These are phyloP conservation scores for Wickerhamomyces sp. DNA, from an alignment of 1,139 yeast species.

Conservation along the genomic window DNA sequence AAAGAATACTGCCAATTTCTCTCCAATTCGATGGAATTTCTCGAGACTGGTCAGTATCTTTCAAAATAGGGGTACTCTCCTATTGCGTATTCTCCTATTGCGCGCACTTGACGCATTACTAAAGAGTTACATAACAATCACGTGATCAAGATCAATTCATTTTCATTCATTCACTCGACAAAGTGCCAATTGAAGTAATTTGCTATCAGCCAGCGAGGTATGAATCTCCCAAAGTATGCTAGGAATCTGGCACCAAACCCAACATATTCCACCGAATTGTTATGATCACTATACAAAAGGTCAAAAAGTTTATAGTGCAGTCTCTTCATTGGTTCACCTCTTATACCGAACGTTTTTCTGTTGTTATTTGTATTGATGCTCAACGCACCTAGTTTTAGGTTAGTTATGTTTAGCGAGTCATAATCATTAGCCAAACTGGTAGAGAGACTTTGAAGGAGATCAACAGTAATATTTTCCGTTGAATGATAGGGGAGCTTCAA, in stretches of 20 bases:
- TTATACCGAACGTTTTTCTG: slow-evolving; percentile 29
- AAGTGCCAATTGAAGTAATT: slow-evolving; percentile 14
- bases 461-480: slow-evolving; percentile 41
- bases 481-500: slow-evolving; percentile 45
- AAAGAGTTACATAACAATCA: not conserved
- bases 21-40: too few relatives aligned
- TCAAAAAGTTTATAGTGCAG: slow-evolving; percentile 54
- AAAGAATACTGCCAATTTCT: too few relatives aligned
- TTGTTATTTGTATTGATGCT: slow-evolving; percentile 31
- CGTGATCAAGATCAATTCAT: not conserved
- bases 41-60: too few relatives aligned
- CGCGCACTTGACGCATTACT: too few relatives aligned
- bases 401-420: slow-evolving; percentile 30
- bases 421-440: slow-evolving; percentile 35
- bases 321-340: slow-evolving; percentile 40
- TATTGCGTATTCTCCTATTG: too few relatives aligned
- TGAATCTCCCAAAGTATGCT: slow-evolving; percentile 26
- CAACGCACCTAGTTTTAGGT: slow-evolving; percentile 44
- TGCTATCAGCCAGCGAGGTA: slow-evolving; percentile 22
- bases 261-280: slow-evolving; percentile 35
- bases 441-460: slow-evolving; percentile 33
- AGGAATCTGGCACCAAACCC: slow-evolving; percentile 48
- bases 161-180: not conserved
- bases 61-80: too few relatives aligned
- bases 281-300: slow-evolving; percentile 34